Conservation (phyloP, 768 basidiomycete genomes). For the Mycena filopes region DNA sequence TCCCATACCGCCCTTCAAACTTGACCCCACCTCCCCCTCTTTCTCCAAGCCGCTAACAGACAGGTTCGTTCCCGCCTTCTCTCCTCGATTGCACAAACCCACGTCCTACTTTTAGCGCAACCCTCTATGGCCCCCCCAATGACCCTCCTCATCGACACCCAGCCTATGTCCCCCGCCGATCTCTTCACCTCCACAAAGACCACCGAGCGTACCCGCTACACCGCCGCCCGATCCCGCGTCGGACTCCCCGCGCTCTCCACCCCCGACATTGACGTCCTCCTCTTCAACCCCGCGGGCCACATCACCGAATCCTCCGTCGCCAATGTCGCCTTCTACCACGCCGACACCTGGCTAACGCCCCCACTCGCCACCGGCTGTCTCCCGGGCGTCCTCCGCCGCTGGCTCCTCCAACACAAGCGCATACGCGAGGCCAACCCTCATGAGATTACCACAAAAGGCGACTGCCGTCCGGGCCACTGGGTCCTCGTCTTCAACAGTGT, state of each 20-base stretch:
- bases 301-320: slow-evolving; percentile 77
- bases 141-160: slow-evolving; percentile 64
- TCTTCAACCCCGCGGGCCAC: slow-evolving; percentile 62
- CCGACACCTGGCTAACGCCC: slow-evolving; percentile 74
- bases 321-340: slow-evolving; percentile 76
- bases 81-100: not conserved
- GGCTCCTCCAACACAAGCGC: slow-evolving; percentile 69
- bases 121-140: slow-evolving; percentile 49
- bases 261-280: slow-evolving; percentile 65
- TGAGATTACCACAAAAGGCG: slow-evolving; percentile 53
- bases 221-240: slow-evolving; percentile 69
- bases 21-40: slow-evolving; percentile 34
- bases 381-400: slow-evolving; percentile 75
- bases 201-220: slow-evolving; percentile 68
- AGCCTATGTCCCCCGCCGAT: slow-evolving; percentile 59
- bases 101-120: slow-evolving; percentile 8
- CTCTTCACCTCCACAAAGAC: slow-evolving; percentile 79
- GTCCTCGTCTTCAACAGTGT: slow-evolving; percentile 80
- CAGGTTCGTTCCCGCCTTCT: slow-evolving; percentile 12
- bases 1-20: slow-evolving; percentile 19
- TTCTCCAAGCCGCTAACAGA: slow-evolving; percentile 33
- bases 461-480: slow-evolving; percentile 64
- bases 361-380: slow-evolving; percentile 70
- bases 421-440: slow-evolving; percentile 62
- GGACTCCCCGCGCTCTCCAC: slow-evolving; percentile 49